These are phyloP conservation scores for Zygoascus meyerae DNA, from an alignment of 1,139 yeast species.

Conservation along the genomic window DNA sequence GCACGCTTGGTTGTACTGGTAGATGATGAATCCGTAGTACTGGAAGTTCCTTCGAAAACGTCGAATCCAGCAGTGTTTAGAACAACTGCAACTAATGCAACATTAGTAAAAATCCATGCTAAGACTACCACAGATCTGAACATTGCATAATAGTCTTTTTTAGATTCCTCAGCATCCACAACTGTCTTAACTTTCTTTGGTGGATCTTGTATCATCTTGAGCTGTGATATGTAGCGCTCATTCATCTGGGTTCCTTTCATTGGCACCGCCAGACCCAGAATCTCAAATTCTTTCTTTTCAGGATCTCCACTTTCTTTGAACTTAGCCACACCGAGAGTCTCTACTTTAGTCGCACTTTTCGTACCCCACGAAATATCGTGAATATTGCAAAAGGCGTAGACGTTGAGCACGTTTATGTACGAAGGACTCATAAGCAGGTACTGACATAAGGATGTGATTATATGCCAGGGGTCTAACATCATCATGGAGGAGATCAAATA, in stretches of 20 bases:
- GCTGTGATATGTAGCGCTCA: conserved; percentile 45
- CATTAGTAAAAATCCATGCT: conserved; percentile 69
- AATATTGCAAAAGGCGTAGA: conserved; percentile 81
- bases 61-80: conserved; percentile 60
- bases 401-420: conserved; percentile 71
- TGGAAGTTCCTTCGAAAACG: conserved; percentile 25
- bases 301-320: conserved; percentile 49
- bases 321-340: conserved; percentile 67
- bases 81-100: conserved; percentile 60
- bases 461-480: conserved; percentile 74
- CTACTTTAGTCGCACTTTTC: conserved; percentile 78
- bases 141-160: conserved; percentile 64
- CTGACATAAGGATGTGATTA: conserved; percentile 67
- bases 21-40: conserved; percentile 10
- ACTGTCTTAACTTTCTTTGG: conserved; percentile 25
- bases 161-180: conserved; percentile 20
- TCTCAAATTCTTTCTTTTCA: conserved; percentile 51
- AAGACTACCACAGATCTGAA: conserved; percentile 75
- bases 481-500: conserved; percentile 71
- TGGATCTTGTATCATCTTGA: conserved; percentile 26
- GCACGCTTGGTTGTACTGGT: conserved; percentile 16
- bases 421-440: conserved; percentile 68
- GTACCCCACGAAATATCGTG: conserved; percentile 99
- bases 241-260: conserved; percentile 60
- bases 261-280: conserved; percentile 59